A percentile compares a stretch with the other conserved stretches of the same genome.
Conservation (phyloP, 371 early-diverging fungal species). For the Nematocida sp. region DNA sequence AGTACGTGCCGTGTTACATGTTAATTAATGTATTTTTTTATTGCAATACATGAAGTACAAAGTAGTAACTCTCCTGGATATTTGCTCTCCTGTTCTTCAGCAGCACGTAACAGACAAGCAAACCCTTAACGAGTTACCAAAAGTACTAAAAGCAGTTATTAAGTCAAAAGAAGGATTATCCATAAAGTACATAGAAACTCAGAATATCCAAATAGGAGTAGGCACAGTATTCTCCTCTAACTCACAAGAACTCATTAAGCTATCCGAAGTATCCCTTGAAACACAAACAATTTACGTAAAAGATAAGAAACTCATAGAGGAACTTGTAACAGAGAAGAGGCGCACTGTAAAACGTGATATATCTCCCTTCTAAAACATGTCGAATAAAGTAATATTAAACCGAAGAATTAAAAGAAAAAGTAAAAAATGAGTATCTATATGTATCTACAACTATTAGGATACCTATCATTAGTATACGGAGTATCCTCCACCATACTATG, state of each 20-base stretch:
- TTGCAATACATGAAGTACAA: conserved; percentile 4
- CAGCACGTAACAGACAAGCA: conserved; percentile 13
- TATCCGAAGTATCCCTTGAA: not conserved
- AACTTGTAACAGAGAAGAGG: not conserved
- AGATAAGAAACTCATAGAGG: conserved; percentile 1
- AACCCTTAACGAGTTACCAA: no score
- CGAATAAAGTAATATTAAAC: not conserved
- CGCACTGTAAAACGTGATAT: no score
- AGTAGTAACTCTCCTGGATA: conserved; percentile 27
- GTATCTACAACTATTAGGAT: not conserved
- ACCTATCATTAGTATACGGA: not conserved
- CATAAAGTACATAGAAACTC: conserved; percentile 42
- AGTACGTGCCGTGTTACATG: no score
- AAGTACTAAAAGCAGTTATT: conserved; percentile 24
- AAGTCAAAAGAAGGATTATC: not conserved
- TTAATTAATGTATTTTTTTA: not conserved
- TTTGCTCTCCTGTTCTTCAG: conserved; percentile 31
- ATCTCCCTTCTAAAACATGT: conserved; percentile 12
- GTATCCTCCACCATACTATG: no score
- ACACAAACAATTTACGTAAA: not conserved
- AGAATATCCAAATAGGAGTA: conserved; percentile 9
- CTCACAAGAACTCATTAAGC: not conserved
- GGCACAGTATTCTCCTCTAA: not conserved
- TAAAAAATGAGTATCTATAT: not conserved
- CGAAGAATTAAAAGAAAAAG: not conserved